These are phyloP conservation scores for Lichtheimia ornata DNA, from an alignment of 371 early-diverging fungal species.

Conservation along the genomic window DNA sequence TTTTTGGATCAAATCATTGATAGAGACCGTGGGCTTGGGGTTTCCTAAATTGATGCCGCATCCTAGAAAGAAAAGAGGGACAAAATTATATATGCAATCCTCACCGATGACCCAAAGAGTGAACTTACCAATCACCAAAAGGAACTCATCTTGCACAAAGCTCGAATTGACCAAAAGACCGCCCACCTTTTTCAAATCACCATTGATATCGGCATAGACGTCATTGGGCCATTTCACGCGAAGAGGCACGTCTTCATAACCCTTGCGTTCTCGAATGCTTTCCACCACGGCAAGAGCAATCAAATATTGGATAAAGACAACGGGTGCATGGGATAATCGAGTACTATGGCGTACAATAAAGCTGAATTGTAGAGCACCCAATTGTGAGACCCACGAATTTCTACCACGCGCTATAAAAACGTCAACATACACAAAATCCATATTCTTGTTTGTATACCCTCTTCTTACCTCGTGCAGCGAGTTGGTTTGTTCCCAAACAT, in stretches of 20 bases:
- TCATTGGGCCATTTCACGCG: constrained; percentile 98
- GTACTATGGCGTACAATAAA: constrained; percentile 71
- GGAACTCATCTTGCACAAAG: constrained; percentile 67
- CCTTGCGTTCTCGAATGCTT: constrained; percentile 67
- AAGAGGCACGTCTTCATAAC: constrained; percentile 79
- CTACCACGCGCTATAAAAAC: constrained; percentile 73
- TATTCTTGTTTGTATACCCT: neutral
- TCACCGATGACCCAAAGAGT: neutral
- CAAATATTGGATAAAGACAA: constrained; percentile 90
- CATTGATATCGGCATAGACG: constrained; percentile 65
- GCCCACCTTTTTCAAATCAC: constrained; percentile 74
- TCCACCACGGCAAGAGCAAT: constrained; percentile 83
- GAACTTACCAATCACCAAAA: constrained; percentile 77
- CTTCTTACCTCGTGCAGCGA: constrained; percentile 70
- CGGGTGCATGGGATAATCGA: constrained; percentile 55
- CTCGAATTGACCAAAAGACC: constrained; percentile 87
- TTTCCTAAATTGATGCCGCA: constrained; percentile 88
- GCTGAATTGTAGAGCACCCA: constrained; percentile 90
- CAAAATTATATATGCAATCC: too few species aligned
- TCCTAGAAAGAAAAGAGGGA: constrained; percentile 46
- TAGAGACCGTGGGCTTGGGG: constrained; percentile 77
- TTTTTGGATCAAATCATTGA: constrained; percentile 76
- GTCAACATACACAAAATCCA: neutral
- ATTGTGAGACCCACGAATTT: constrained; percentile 93
- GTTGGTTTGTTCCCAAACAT: constrained; percentile 77